These are phyloP conservation scores for Stachybotrys chlorohalonatus DNA, from an alignment of 2,329 filamentous ascomycete species.

Conservation along the genomic window DNA sequence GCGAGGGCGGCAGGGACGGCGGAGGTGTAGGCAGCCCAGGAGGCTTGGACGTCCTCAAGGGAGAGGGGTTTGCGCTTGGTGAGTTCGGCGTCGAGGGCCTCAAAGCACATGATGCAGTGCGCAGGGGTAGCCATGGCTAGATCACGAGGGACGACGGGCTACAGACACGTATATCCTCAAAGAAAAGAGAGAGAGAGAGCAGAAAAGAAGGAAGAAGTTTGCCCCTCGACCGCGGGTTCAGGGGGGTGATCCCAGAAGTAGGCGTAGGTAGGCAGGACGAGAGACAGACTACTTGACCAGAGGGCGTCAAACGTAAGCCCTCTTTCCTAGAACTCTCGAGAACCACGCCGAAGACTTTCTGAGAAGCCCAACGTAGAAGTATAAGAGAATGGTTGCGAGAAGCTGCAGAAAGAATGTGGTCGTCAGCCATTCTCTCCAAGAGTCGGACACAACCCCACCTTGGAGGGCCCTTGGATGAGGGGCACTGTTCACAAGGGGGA, in stretches of 20 bases:
- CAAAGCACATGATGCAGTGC: conserved; percentile 93
- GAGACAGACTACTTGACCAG: too few species aligned
- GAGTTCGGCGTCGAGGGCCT: conserved; percentile 69
- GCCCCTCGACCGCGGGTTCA: not conserved
- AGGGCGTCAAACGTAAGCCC: too few species aligned
- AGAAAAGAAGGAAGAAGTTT: not conserved
- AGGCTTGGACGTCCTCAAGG: conserved; percentile 60
- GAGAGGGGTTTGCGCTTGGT: conserved; percentile 57
- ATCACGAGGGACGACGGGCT: conserved; percentile 2
- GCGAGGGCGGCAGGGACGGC: conserved; percentile 30
- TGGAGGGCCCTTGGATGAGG: not conserved
- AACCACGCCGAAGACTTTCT: too few species aligned
- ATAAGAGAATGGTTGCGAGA: not conserved
- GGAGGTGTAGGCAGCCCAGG: conserved; percentile 36
- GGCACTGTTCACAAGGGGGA: not conserved
- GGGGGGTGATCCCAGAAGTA: not conserved
- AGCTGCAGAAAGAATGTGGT: not conserved
- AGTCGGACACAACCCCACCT: not conserved
- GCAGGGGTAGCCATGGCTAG: conserved; percentile 67
- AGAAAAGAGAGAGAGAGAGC: not conserved
- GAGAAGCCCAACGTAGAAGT: not conserved
- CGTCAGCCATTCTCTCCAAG: not conserved
- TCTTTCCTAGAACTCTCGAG: too few species aligned
- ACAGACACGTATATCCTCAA: not conserved
- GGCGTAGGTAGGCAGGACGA: too few species aligned